These are phyloP conservation scores for Monilinia laxa DNA, from an alignment of 2,329 filamentous ascomycete species.

Conservation along the genomic window DNA sequence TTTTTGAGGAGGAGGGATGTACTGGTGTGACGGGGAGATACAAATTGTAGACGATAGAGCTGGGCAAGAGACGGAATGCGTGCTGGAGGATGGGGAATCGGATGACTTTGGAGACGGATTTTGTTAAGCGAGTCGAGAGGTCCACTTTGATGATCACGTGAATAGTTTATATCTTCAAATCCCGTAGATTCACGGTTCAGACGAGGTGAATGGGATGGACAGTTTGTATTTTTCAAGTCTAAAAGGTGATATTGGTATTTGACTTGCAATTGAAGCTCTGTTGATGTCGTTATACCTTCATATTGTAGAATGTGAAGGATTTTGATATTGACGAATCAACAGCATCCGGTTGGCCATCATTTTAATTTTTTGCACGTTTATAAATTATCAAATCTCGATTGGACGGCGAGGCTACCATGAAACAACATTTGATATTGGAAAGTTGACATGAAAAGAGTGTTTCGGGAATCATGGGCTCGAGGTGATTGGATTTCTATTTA, in stretches of 20 bases:
- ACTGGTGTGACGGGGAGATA: slow-evolving; percentile 8
- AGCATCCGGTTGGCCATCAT: slow-evolving; percentile 10
- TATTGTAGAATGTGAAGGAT: background rate
- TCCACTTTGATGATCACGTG: slow-evolving; percentile 23
- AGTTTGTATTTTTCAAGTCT: background rate
- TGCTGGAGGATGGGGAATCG: slow-evolving; percentile 16
- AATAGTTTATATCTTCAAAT: background rate
- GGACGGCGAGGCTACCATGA: background rate
- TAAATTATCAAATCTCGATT: slow-evolving; percentile 15
- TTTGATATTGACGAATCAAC: slow-evolving; percentile 12
- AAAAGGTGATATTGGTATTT: background rate
- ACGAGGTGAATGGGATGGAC: background rate
- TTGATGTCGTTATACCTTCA: slow-evolving; percentile 12
- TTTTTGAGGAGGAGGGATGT: slow-evolving; percentile 11
- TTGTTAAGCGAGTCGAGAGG: slow-evolving; percentile 24
- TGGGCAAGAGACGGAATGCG: background rate
- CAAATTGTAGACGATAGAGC: slow-evolving; percentile 15
- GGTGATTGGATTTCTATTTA: background rate
- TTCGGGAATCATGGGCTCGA: background rate
- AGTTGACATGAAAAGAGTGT: background rate
- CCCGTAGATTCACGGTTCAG: background rate
- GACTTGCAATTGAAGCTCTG: background rate
- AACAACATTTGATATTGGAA: background rate
- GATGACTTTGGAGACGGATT: slow-evolving; percentile 23
- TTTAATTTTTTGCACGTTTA: slow-evolving; percentile 5